A percentile compares a stretch with the other conserved stretches of the same genome.
These are phyloP conservation scores for Gracilariopsis chorda DNA, from an alignment of 23 red algal species.

Conservation along the genomic window DNA sequence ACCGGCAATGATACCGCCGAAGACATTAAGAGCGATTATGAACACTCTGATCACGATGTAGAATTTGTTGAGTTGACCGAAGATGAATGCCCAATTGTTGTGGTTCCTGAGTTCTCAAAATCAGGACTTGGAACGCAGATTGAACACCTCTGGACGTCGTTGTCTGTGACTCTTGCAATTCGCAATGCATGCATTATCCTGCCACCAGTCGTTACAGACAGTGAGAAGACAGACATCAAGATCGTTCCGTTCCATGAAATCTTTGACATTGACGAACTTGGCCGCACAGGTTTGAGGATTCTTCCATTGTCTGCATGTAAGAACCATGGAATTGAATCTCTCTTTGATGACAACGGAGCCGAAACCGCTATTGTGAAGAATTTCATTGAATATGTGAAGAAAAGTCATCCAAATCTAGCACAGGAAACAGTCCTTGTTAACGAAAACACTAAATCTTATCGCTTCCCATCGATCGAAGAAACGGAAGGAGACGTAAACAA, in stretches of 20 bases:
- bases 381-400: constrained; percentile 11
- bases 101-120: constrained; percentile 8
- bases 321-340: background rate
- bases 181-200: constrained; percentile 41
- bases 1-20: no score
- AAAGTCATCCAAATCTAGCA: constrained; percentile 18
- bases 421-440: background rate
- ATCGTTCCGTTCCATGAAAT: constrained; percentile 36
- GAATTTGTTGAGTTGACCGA: background rate
- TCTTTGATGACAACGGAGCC: constrained; percentile 23
- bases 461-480: background rate
- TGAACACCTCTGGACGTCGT: constrained; percentile 34
- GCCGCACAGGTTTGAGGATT: constrained; percentile 18
- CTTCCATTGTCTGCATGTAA: constrained; percentile 15
- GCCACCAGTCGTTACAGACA: background rate
- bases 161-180: constrained; percentile 18
- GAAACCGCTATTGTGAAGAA: constrained; percentile 7
- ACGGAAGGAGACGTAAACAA: background rate
- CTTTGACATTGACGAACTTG: constrained; percentile 19
- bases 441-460: background rate
- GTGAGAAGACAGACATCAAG: background rate
- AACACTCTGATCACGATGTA: background rate
- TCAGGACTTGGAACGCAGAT: constrained; percentile 26
- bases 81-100: constrained; percentile 35
- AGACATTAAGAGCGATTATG: no score